phyloP scores from a whole-genome alignment of 2,329 filamentous ascomycete genomes.

The Trichoderma brevicompactum region DNA sequence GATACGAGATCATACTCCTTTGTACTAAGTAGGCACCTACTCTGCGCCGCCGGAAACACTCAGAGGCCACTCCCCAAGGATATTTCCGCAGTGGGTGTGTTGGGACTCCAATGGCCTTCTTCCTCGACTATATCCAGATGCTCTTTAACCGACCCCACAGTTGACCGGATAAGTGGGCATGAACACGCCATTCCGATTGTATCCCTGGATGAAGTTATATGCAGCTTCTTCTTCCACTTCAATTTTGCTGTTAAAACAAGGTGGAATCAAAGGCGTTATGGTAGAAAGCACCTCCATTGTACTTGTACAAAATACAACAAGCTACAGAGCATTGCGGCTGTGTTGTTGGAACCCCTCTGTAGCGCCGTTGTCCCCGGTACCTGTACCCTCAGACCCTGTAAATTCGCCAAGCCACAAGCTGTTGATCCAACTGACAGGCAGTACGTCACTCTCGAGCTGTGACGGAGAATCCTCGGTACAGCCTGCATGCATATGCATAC shows the following conservation, averaged over 20 bases:
- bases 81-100: constrained; percentile 3
- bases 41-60: neutral
- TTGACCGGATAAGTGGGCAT: neutral
- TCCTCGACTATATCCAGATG: neutral
- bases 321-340: neutral
- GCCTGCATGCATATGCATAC: constrained; percentile 25
- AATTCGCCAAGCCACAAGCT: neutral
- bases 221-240: no score
- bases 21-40: no score
- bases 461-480: constrained; percentile 28
- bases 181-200: neutral
- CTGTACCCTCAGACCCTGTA: constrained; percentile 1
- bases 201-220: no score
- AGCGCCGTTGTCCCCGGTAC: neutral
- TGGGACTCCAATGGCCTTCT: neutral
- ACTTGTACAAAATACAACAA: no score
- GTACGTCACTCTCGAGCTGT: constrained; percentile 21
- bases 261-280: no score
- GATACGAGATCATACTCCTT: no score
- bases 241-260: no score
- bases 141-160: neutral
- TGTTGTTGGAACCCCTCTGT: neutral
- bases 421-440: neutral
- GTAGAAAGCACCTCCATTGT: no score
- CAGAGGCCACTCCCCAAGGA: neutral